These are phyloP conservation scores for Craspedostauros australis DNA, from an alignment of 108 stramenopile species.

Conservation along the genomic window DNA sequence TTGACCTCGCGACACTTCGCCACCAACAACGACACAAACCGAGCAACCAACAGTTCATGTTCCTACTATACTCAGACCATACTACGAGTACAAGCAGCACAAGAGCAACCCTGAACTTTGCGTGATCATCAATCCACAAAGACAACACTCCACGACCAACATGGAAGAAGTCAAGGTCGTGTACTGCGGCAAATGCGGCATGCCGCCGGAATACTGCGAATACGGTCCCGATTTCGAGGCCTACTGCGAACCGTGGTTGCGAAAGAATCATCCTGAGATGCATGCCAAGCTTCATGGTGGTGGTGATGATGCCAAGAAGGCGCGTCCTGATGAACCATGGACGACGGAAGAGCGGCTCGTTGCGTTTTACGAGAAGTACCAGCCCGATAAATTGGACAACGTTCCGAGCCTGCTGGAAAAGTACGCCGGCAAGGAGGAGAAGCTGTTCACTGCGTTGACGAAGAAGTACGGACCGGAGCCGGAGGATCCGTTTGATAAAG, in stretches of 20 bases:
- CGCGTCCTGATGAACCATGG: conserved; percentile 61
- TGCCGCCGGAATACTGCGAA: conserved; percentile 96
- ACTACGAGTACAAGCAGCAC: too few species aligned
- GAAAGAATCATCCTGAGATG: conserved; percentile 57
- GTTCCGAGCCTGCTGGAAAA: conserved; percentile 70
- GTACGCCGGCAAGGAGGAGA: conserved; percentile 89
- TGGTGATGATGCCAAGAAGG: neutral
- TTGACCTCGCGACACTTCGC: too few species aligned
- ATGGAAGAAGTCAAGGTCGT: conserved; percentile 39
- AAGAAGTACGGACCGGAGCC: conserved; percentile 91
- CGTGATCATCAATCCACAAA: too few species aligned
- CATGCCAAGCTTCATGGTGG: conserved; percentile 18
- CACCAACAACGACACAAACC: too few species aligned
- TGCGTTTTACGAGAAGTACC: conserved; percentile 82
- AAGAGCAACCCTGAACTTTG: too few species aligned
- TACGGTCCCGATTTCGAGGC: conserved; percentile 89
- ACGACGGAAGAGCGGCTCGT: conserved; percentile 64
- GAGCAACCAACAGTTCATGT: too few species aligned
- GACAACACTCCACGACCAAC: too few species aligned
- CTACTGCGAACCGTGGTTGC: conserved; percentile 72
- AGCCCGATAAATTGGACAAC: conserved; percentile 73
- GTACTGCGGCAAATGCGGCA: conserved; percentile 91
- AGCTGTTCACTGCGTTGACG: conserved; percentile 72
- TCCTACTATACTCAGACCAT: too few species aligned
- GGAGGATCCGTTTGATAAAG: conserved; percentile 65